phyloP scores from a whole-genome alignment of 768 basidiomycete genomes.

The Suillus subalutaceus region DNA sequence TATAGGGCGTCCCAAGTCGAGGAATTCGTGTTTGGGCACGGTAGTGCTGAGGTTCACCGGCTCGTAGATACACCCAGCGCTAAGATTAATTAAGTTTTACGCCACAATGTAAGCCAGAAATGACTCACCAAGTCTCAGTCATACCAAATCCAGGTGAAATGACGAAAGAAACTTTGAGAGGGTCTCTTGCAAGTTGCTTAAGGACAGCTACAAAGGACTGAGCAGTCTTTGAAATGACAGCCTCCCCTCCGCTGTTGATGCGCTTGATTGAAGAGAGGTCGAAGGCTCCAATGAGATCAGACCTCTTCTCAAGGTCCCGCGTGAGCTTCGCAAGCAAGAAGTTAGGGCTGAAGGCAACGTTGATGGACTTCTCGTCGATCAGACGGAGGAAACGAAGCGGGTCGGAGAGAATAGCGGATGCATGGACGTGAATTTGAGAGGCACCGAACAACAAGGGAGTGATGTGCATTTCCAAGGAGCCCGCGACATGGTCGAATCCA shows the following conservation, averaged over 20 bases:
- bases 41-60: constrained; percentile 20
- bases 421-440: constrained; percentile 2
- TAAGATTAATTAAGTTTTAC: neutral
- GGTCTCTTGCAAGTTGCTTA: constrained; percentile 22
- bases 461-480: constrained; percentile 41
- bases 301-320: constrained; percentile 32
- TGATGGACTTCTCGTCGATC: constrained; percentile 36
- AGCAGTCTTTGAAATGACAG: constrained; percentile 41
- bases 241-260: constrained; percentile 47
- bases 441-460: constrained; percentile 27
- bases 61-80: constrained; percentile 42
- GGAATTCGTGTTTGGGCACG: constrained; percentile 32
- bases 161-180: constrained; percentile 21
- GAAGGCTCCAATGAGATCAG: constrained; percentile 26
- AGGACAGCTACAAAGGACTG: constrained; percentile 37
- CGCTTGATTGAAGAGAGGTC: constrained; percentile 37
- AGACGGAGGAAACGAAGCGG: constrained; percentile 8
- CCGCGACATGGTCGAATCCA: constrained; percentile 47
- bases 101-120: neutral
- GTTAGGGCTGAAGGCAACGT: constrained; percentile 41
- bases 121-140: constrained; percentile 42
- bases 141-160: constrained; percentile 44
- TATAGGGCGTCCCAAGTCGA: constrained; percentile 34
- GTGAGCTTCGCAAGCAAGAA: constrained; percentile 43
- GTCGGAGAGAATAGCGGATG: constrained; percentile 3